phyloP scores from a whole-genome alignment of 805 yeast genomes.

The Starmerella stellata region DNA sequence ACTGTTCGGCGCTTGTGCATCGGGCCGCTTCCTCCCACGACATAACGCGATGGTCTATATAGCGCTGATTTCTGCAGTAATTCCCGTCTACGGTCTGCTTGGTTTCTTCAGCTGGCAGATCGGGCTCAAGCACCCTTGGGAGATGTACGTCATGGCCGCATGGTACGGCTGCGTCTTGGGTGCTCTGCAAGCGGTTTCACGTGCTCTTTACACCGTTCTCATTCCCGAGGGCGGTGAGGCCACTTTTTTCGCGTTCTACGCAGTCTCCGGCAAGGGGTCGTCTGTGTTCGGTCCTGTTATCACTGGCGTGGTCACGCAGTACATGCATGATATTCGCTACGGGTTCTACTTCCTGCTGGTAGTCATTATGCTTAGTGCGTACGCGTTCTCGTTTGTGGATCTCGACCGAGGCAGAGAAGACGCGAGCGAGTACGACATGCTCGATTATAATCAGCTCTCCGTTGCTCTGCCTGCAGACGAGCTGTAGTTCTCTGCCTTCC shows the following conservation, averaged over 20 bases:
- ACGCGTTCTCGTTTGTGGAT: slow-evolving; percentile 37
- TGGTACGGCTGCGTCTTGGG: slow-evolving; percentile 68
- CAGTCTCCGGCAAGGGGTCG: slow-evolving; percentile 67
- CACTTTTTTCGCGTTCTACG: slow-evolving; percentile 55
- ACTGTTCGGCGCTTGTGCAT: slow-evolving; percentile 42
- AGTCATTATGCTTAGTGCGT: slow-evolving; percentile 37
- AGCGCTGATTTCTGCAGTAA: slow-evolving; percentile 37
- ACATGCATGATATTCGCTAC: slow-evolving; percentile 54
- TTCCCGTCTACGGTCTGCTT: slow-evolving; percentile 53
- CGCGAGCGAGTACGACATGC: slow-evolving; percentile 23
- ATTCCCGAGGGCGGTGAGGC: slow-evolving; percentile 63
- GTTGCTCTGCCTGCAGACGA: not conserved
- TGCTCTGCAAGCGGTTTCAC: slow-evolving; percentile 48
- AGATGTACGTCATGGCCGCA: slow-evolving; percentile 48
- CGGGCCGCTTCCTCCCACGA: slow-evolving; percentile 30
- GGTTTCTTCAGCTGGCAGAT: slow-evolving; percentile 40
- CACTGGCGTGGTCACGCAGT: slow-evolving; percentile 55
- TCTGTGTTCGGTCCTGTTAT: slow-evolving; percentile 55
- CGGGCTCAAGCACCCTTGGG: slow-evolving; percentile 46
- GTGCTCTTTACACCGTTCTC: slow-evolving; percentile 48
- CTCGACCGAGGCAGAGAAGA: slow-evolving; percentile 44
- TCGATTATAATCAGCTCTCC: not conserved
- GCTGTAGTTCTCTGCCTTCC: no score
- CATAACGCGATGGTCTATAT: slow-evolving; percentile 35
- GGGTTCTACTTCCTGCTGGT: slow-evolving; percentile 46